Evolutionary conservation across 202 grass and related monocot species (phyloP).

Genomic region (Schoenoplectus tabernaemontani): DNA sequence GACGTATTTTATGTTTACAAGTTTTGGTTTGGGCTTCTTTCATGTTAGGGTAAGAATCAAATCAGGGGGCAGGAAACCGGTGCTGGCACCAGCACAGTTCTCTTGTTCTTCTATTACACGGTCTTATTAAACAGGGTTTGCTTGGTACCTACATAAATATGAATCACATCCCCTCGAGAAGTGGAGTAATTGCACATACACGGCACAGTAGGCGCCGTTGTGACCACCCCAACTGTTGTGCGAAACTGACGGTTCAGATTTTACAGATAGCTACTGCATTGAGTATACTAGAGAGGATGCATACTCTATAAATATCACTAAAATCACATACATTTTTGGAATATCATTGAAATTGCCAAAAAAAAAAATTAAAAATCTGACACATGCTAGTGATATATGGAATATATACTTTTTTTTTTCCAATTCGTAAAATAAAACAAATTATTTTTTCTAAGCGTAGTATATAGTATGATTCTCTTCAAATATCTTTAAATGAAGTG

Average conservation of each 20-base stretch:
- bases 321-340: neutral
- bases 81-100: too few relatives aligned
- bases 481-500: neutral
- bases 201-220: too few relatives aligned
- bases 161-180: too few relatives aligned
- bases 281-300: too few relatives aligned
- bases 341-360: neutral
- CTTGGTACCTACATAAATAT: too few relatives aligned
- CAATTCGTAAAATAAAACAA: neutral
- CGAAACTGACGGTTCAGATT: too few relatives aligned
- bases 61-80: too few relatives aligned
- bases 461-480: neutral
- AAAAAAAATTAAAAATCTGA: neutral
- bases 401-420: neutral
- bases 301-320: neutral
- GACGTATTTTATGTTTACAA: neutral
- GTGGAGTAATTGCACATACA: too few relatives aligned
- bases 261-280: too few relatives aligned
- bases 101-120: neutral
- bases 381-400: neutral
- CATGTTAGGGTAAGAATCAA: neutral
- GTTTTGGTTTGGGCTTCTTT: neutral
- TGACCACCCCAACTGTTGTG: too few relatives aligned
- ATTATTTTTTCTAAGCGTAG: neutral
- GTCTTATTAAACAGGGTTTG: neutral